Base-by-base conservation (phyloP, 2,329 filamentous ascomycete genomes). In the Colletotrichum paranaense region DNA sequence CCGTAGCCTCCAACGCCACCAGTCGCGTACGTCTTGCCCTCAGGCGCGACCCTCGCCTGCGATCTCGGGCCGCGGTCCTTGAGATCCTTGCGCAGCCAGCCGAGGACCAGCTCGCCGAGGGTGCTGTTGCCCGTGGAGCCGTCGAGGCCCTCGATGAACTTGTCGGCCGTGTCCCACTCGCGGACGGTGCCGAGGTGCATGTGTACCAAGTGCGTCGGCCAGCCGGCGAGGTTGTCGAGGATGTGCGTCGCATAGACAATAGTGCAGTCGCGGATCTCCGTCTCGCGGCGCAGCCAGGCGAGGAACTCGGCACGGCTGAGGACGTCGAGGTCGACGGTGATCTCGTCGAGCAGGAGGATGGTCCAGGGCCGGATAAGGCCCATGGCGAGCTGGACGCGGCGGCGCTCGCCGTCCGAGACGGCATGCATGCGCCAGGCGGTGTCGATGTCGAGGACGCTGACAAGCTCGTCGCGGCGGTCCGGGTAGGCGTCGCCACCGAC, bases 211-310 rank as follows among this genome's bases (percentile, higher is more conserved):
- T 99, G 95, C 1, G 94, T 97, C 7, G 97, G 97, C 97, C 97
- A 99, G 24, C 92, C 92, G 0, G 95, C 95, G 63, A 99, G 86
- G 81, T 98, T 98, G 81, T 99, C 97, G 77, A 99, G 85, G 76
- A 99, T 98, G 83, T 99, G 97, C 16, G 97, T 99, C 8, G 97
- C 97, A 81, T 99, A 99, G 35, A 99, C 95, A 78, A 99, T 94
- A 5, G 97, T 98, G 81, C 95, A 98, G 52, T 91, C 88, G 66
- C 96, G 88, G 8, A 81, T 86, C 84, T 96, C 93, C 0, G 96
- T 98, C 90, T 99, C 97, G 73, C 88, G 87, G 84, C 95, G 95
- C 79, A 99, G 84, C 86, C 96, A 99, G 56, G 85, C 88, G 38
- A 99, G 87, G 82, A 99, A 99, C 80, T 95, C 92, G 78, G 92